These are phyloP conservation scores for Ceratobasidium sp. DNA, from an alignment of 1,284 basidiomycete genomes.

Conservation along the genomic window DNA sequence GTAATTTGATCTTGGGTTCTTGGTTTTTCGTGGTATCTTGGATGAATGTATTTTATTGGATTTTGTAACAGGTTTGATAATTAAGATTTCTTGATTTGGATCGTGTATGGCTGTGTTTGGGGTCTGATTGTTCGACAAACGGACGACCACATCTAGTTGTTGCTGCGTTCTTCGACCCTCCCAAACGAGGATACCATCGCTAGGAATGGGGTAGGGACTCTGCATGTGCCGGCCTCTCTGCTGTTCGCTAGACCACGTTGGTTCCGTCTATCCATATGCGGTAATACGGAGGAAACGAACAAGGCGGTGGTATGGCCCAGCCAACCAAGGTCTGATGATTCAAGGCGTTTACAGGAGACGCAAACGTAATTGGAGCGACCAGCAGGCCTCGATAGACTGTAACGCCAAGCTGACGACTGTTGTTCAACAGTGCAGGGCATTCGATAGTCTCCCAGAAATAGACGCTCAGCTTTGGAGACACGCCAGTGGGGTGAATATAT, in stretches of 20 bases:
- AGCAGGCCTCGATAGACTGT: not conserved
- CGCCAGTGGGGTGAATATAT: too few species aligned
- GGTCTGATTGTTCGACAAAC: not conserved
- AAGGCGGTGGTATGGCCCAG: not conserved
- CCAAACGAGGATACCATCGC: too few species aligned
- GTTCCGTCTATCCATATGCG: not conserved
- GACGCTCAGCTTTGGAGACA: too few species aligned
- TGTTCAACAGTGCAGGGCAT: too few species aligned
- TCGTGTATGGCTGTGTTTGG: not conserved
- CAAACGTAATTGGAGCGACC: not conserved
- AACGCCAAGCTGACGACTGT: too few species aligned
- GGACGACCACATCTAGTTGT: not conserved
- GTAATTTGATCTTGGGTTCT: not conserved
- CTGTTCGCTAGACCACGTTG: too few species aligned
- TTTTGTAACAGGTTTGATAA: conserved; percentile 12
- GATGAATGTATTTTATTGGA: conserved; percentile 1
- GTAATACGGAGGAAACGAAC: not conserved
- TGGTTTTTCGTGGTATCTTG: conserved; percentile 9
- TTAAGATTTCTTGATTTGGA: conserved; percentile 1
- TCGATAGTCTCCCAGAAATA: too few species aligned
- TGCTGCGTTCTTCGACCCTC: too few species aligned
- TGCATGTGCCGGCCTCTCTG: too few species aligned
- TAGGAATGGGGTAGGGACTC: too few species aligned
- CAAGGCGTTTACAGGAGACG: not conserved
- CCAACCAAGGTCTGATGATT: not conserved